Percentiles rank a stretch among this genome's conserved stretches.
These are phyloP conservation scores for Moesziomyces globuligerus DNA, from an alignment of 1,284 basidiomycete genomes.

Conservation along the genomic window DNA sequence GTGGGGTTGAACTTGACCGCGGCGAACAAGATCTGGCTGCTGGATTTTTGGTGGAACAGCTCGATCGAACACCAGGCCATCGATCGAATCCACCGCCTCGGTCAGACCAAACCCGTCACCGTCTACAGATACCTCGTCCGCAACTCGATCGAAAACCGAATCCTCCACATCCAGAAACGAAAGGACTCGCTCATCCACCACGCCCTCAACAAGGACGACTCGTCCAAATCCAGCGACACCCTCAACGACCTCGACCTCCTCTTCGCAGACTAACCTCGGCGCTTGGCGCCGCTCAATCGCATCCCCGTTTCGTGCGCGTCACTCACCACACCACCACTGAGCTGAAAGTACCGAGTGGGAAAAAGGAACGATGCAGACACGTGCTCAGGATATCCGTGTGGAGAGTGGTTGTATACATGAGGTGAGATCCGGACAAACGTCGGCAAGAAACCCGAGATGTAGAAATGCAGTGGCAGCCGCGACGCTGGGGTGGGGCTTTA, in stretches of 20 bases:
- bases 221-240: slow-evolving; percentile 29
- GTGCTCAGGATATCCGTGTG: too few species aligned
- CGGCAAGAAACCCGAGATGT: too few species aligned
- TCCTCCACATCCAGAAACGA: slow-evolving; percentile 82
- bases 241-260: slow-evolving; percentile 60
- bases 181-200: slow-evolving; percentile 86
- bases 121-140: slow-evolving; percentile 93
- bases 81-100: slow-evolving; percentile 77
- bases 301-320: too few species aligned
- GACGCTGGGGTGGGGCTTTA: too few species aligned
- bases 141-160: slow-evolving; percentile 82
- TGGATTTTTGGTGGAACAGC: slow-evolving; percentile 66
- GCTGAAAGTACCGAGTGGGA: too few species aligned
- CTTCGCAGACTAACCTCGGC: slow-evolving; percentile 49
- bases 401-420: too few species aligned
- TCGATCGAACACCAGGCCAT: slow-evolving; percentile 79
- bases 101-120: slow-evolving; percentile 87
- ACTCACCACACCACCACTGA: too few species aligned
- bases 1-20: slow-evolving; percentile 74
- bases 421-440: too few species aligned
- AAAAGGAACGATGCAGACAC: too few species aligned
- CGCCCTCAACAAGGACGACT: slow-evolving; percentile 42
- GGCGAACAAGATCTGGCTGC: slow-evolving; percentile 63
- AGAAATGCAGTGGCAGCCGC: too few species aligned
- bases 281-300: too few species aligned